phyloP scores from a whole-genome alignment of 2,329 filamentous ascomycete species.

The Paecilomyces fulvus region DNA sequence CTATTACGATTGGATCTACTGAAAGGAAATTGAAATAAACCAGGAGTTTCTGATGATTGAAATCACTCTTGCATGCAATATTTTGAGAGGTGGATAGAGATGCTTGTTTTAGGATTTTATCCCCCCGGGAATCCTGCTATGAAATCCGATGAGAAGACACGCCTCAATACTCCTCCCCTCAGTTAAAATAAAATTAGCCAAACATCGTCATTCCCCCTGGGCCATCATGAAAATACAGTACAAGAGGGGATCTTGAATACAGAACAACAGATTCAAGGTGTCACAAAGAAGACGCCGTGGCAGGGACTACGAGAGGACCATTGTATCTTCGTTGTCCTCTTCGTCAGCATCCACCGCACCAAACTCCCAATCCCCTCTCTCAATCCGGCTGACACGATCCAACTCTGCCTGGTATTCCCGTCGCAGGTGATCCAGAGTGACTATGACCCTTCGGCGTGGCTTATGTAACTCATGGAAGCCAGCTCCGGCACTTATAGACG shows the following conservation, averaged over 20 bases:
- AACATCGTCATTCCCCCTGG: neutral
- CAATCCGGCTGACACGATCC: constrained; percentile 78
- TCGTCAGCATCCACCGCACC: constrained; percentile 26
- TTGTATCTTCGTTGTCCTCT: constrained; percentile 28
- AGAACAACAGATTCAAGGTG: neutral
- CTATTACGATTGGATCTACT: neutral
- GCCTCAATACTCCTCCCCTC: neutral
- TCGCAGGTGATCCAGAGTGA: constrained; percentile 78
- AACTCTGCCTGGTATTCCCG: constrained; percentile 85
- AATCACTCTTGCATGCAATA: neutral
- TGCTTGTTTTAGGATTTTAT: neutral
- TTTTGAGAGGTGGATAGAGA: neutral
- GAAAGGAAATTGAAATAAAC: neutral
- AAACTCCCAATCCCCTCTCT: constrained; percentile 83
- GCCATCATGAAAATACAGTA: neutral
- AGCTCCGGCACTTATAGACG: constrained; percentile 7
- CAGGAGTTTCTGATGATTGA: neutral
- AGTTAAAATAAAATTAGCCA: neutral
- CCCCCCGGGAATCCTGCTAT: neutral
- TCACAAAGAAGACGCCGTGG: neutral
- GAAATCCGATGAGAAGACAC: neutral
- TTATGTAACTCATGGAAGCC: constrained; percentile 10
- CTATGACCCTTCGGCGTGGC: constrained; percentile 58
- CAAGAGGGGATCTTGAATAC: neutral
- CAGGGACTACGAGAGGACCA: constrained; percentile 20